Evolutionary conservation across 768 basidiomycete species (phyloP), one percentile per base, ranked within the genome.

Genomic region (Calocybe gangraenosa): DNA sequence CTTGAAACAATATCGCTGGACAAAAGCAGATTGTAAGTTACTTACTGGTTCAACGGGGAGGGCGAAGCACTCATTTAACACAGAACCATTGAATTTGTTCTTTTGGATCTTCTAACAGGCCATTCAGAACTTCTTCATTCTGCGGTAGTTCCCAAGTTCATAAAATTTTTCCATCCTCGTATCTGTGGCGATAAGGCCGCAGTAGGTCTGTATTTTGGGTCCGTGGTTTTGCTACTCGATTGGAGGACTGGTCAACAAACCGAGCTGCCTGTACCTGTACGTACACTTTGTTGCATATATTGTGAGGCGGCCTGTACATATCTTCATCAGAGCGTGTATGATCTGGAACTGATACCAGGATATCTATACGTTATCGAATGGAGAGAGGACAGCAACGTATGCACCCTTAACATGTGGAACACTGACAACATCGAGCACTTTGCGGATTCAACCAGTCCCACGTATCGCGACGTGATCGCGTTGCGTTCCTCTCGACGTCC

Each of bases 161-260:
- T 11, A 6, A 11, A 28, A 28, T 28, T 28, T 11, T 28, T 28
- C 25, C 25, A 28, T 28, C 25, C 25, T 28, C 25, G 25, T 28
- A 28, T 28, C 11, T 11, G 25, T 28, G 25, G 25, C 25, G 25
- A 28, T 28, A 11, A 28, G 25, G 25, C 25, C 11, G 25, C 25
- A 28, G 40, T 47, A 10, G 25, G 22, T 25, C 19, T 47, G n/a
- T 34, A 25, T 37, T 42, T 47, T 15, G 40, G 23, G 6, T 3
- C 10, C 2, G 13, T 14, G 4, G 32, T 47, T 25, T 28, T 47
- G 18, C 3, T 47, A 7, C 25, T 47, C 34, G 32, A 47, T 19
- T 47, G 46, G 46, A 42, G 40, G 14, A 37, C 23, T 32, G 40
- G 46, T 19, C 33, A 30, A 4, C 33, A 42, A 18, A n/a, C 42